Conservation (phyloP, 176 grass and related monocot species). For the Musa schizocarpa region DNA sequence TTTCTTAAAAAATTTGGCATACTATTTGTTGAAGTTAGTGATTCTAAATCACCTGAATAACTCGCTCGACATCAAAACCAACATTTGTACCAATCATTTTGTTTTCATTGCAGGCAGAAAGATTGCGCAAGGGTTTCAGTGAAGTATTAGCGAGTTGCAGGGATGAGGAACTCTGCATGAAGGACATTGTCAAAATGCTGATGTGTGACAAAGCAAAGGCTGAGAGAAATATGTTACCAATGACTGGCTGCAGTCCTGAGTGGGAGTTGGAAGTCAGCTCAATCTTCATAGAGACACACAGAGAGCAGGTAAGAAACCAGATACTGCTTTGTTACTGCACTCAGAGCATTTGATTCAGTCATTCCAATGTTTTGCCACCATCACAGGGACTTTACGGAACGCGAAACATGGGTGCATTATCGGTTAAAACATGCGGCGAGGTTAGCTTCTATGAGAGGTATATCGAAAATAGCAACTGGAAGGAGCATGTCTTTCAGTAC, state of each 20-base stretch:
- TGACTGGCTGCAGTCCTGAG: conserved; percentile 44
- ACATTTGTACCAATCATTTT: conserved; percentile 12
- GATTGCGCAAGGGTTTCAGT: conserved; percentile 44
- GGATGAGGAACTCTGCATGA: conserved; percentile 30
- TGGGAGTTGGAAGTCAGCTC: conserved; percentile 60
- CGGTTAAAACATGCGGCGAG: conserved; percentile 35
- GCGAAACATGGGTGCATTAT: conserved; percentile 60
- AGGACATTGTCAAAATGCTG: conserved; percentile 50
- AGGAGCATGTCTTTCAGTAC: conserved; percentile 45
- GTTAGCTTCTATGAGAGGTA: conserved; percentile 62
- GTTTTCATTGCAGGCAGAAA: conserved; percentile 29
- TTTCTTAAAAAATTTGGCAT: no score
- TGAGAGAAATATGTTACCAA: conserved; percentile 34
- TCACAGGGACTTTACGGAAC: conserved; percentile 68
- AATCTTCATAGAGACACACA: conserved; percentile 56
- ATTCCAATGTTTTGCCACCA: not conserved
- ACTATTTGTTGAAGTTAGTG: not conserved
- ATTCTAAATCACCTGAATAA: not conserved
- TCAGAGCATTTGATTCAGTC: not conserved
- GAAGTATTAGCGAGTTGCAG: conserved; percentile 30
- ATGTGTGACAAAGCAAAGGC: conserved; percentile 58
- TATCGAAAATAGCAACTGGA: conserved; percentile 42
- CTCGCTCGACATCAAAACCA: not conserved
- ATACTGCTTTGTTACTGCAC: not conserved
- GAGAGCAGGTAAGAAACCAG: conserved; percentile 30